phyloP scores from a whole-genome alignment of 2,329 filamentous ascomycete species.

The Talaromyces sp. region DNA sequence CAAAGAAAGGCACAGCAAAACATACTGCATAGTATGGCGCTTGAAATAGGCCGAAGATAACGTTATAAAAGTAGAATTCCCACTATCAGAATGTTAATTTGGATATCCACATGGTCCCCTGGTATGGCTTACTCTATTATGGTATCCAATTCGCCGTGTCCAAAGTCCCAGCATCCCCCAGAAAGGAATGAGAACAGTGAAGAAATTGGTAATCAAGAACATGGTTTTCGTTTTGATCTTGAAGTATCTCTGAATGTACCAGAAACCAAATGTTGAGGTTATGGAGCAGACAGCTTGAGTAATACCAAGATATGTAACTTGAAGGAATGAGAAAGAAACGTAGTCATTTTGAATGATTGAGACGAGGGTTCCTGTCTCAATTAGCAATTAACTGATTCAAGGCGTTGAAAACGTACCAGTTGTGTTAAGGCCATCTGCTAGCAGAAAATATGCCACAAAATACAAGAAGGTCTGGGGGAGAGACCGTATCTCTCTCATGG shows the following conservation, averaged over 20 bases:
- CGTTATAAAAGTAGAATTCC: slow-evolving; percentile 50
- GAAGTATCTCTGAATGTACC: slow-evolving; percentile 48
- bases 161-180: slow-evolving; percentile 49
- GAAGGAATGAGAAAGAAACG: slow-evolving; percentile 45
- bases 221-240: slow-evolving; percentile 45
- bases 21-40: slow-evolving; percentile 46
- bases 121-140: slow-evolving; percentile 33
- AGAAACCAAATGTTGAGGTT: slow-evolving; percentile 45
- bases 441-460: slow-evolving; percentile 46
- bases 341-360: slow-evolving; percentile 46
- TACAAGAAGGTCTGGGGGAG: slow-evolving; percentile 48
- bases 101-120: neutral
- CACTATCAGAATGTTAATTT: slow-evolving; percentile 27
- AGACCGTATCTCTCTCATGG: slow-evolving; percentile 40
- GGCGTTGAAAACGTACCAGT: slow-evolving; percentile 29
- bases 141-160: slow-evolving; percentile 44
- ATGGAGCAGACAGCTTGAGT: slow-evolving; percentile 44
- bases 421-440: slow-evolving; percentile 48
- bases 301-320: slow-evolving; percentile 47
- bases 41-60: slow-evolving; percentile 47
- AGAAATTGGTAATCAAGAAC: slow-evolving; percentile 48
- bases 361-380: slow-evolving; percentile 35
- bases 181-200: slow-evolving; percentile 45
- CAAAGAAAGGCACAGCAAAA: neutral
- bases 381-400: neutral